Percentiles rank a stretch among this genome's conserved stretches.
phyloP scores from a whole-genome alignment of 2,329 filamentous ascomycete species.

The Beauveria brongniartii region DNA sequence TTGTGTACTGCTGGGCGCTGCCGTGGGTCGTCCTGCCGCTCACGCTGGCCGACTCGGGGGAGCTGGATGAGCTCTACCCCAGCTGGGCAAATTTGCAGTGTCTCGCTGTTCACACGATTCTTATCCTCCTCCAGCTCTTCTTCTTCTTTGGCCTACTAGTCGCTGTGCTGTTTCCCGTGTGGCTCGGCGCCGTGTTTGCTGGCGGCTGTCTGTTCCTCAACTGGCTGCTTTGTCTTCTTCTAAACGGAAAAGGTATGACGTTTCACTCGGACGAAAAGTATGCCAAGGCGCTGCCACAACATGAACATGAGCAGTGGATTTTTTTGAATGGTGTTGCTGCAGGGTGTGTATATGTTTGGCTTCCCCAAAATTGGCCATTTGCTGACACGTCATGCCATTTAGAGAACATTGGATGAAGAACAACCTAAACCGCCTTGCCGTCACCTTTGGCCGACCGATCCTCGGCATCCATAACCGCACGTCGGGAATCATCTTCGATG shows the following conservation, averaged over 20 bases:
- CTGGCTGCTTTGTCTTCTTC: slow-evolving; percentile 37
- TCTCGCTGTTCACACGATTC: slow-evolving; percentile 48
- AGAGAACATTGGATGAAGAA: slow-evolving; percentile 59
- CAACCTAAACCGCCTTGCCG: slow-evolving; percentile 62
- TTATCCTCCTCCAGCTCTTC: slow-evolving; percentile 49
- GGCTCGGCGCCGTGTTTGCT: slow-evolving; percentile 33
- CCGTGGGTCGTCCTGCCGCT: slow-evolving; percentile 56
- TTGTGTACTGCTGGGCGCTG: slow-evolving; percentile 45
- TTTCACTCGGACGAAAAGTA: slow-evolving; percentile 47
- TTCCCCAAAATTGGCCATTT: not conserved
- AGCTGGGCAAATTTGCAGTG: slow-evolving; percentile 48
- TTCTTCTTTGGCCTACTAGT: slow-evolving; percentile 54
- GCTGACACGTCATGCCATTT: slow-evolving; percentile 11
- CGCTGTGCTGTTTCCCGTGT: slow-evolving; percentile 39
- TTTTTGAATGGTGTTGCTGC: slow-evolving; percentile 67
- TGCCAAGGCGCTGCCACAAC: slow-evolving; percentile 38
- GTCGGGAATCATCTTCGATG: slow-evolving; percentile 65
- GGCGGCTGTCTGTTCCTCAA: slow-evolving; percentile 42
- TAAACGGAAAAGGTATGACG: slow-evolving; percentile 42
- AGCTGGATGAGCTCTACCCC: slow-evolving; percentile 57
- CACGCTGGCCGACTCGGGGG: slow-evolving; percentile 39
- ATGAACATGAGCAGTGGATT: slow-evolving; percentile 65
- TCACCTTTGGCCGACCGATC: slow-evolving; percentile 64
- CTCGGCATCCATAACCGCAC: slow-evolving; percentile 71
- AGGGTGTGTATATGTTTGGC: slow-evolving; percentile 34